Percentiles rank a stretch among this genome's conserved stretches.
Evolutionary conservation across 352 stramenopile genomes (phyloP).

Genomic region (Pythium folliculosum): DNA sequence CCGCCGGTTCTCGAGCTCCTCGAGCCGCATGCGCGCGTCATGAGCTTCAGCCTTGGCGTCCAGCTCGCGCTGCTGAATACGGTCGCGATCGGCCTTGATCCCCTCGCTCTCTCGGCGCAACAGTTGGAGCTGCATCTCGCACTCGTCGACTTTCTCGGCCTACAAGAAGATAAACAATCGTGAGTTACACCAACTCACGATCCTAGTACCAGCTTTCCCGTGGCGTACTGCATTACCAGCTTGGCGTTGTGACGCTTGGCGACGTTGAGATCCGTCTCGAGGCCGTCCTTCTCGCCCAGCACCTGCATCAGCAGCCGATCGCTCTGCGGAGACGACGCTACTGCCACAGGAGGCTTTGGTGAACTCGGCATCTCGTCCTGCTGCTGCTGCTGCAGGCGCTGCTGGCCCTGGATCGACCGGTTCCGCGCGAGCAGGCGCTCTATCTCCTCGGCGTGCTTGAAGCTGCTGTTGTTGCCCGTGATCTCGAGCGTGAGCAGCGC

Average conservation of each 20-base stretch:
- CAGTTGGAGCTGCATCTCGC: conserved; percentile 48
- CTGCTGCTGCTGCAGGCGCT: background rate
- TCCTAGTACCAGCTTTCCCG: background rate
- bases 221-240: conserved; percentile 29
- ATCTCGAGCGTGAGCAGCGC: conserved; percentile 63
- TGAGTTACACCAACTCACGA: background rate
- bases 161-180: conserved; percentile 14
- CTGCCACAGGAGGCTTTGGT: conserved; percentile 21
- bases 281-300: conserved; percentile 65
- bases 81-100: conserved; percentile 59
- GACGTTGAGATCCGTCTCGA: conserved; percentile 44
- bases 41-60: conserved; percentile 59
- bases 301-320: conserved; percentile 68
- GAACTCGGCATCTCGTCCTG: conserved; percentile 27
- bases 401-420: conserved; percentile 43
- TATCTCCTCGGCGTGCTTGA: conserved; percentile 70
- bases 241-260: conserved; percentile 51
- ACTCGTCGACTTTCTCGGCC: conserved; percentile 56
- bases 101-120: conserved; percentile 45
- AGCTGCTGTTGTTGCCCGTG: conserved; percentile 76
- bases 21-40: conserved; percentile 64
- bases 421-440: conserved; percentile 62
- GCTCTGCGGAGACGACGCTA: conserved; percentile 11
- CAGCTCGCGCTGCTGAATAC: conserved; percentile 59
- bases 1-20: conserved; percentile 63